Evolutionary conservation across 768 basidiomycete species (phyloP).

Genomic region (Russula ochroleuca): DNA sequence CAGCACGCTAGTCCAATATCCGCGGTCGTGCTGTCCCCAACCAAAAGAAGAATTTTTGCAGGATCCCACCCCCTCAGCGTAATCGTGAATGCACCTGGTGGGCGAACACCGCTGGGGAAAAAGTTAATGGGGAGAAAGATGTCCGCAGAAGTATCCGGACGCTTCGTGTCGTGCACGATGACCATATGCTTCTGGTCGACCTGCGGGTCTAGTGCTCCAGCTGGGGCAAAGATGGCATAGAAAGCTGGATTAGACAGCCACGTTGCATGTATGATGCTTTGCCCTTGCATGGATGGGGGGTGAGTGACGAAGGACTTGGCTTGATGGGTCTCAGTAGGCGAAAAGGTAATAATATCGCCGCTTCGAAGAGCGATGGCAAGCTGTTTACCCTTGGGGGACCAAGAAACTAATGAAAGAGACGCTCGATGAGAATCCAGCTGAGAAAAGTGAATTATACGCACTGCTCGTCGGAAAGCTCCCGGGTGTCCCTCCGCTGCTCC

Average conservation of each 20-base stretch:
- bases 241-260: constrained; percentile 74
- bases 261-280: constrained; percentile 48
- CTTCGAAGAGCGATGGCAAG: constrained; percentile 67
- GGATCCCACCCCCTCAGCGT: constrained; percentile 45
- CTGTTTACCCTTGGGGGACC: constrained; percentile 87
- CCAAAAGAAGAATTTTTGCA: constrained; percentile 40
- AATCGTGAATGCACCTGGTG: constrained; percentile 42
- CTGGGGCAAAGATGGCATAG: constrained; percentile 55
- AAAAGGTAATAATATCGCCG: constrained; percentile 68
- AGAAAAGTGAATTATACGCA: constrained; percentile 36
- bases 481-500: constrained; percentile 50
- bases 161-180: constrained; percentile 42
- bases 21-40: constrained; percentile 49
- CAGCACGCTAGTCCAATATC: constrained; percentile 47
- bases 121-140: constrained; percentile 40
- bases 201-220: constrained; percentile 40
- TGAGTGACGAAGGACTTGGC: constrained; percentile 53
- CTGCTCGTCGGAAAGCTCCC: constrained; percentile 55
- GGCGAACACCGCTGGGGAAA: constrained; percentile 44
- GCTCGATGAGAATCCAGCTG: constrained; percentile 16
- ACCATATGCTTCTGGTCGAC: constrained; percentile 43
- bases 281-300: constrained; percentile 49
- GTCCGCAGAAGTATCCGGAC: constrained; percentile 36
- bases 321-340: constrained; percentile 48
- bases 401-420: constrained; percentile 49